phyloP scores from a whole-genome alignment of 148 eudicot genomes.

The Amaranthus hypochondriacus region DNA sequence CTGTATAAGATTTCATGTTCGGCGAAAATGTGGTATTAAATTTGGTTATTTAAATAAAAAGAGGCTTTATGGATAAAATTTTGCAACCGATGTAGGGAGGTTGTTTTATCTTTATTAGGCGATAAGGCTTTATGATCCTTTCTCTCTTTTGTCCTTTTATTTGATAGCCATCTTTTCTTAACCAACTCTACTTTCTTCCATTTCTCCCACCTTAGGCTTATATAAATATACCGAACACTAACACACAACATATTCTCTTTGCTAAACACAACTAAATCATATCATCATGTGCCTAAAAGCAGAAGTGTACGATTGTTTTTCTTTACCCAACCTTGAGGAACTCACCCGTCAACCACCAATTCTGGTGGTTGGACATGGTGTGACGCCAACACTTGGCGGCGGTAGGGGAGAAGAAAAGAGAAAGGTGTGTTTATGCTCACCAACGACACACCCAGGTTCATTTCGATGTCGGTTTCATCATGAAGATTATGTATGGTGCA shows the following conservation, averaged over 20 bases:
- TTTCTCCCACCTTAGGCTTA: not conserved
- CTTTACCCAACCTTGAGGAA: conserved; percentile 18
- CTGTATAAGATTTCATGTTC: too few species aligned
- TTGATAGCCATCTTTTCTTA: conserved; percentile 23
- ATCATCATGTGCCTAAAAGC: conserved; percentile 24
- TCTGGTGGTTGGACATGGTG: not conserved
- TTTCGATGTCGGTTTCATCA: conserved; percentile 67
- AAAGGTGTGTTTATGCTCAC: conserved; percentile 58
- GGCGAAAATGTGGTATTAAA: too few species aligned
- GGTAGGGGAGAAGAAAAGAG: conserved; percentile 11
- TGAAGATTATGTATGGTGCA: conserved; percentile 53
- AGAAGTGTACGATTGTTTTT: conserved; percentile 4
- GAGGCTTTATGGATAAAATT: not conserved
- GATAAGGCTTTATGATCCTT: not conserved
- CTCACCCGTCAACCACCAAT: conserved; percentile 8
- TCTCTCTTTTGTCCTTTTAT: conserved; percentile 12
- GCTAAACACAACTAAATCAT: not conserved
- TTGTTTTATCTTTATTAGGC: conserved; percentile 11
- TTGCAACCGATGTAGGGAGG: not conserved
- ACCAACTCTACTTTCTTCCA: conserved; percentile 15
- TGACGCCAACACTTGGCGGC: not conserved
- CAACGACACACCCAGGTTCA: conserved; percentile 72
- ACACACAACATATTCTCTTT: conserved; percentile 24
- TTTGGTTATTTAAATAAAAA: too few species aligned
- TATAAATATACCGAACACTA: conserved; percentile 11